Percentiles rank a stretch among this genome's conserved stretches.
Evolutionary conservation across 805 yeast genomes (phyloP).

Genomic region (Metschnikowia continentalis): DNA sequence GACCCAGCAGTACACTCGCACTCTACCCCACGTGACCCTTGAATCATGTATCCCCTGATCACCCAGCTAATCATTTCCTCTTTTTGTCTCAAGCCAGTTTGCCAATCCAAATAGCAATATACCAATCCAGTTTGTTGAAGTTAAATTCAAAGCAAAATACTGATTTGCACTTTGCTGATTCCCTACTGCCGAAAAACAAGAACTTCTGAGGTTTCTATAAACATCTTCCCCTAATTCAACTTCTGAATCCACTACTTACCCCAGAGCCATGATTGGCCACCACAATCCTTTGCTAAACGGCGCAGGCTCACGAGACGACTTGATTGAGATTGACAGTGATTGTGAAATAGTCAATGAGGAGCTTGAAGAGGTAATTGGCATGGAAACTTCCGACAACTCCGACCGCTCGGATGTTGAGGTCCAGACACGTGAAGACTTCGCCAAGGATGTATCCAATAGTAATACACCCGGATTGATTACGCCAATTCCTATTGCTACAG

Average conservation of each 20-base stretch:
- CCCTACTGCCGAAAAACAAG: not conserved
- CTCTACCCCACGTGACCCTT: not conserved
- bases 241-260: not conserved
- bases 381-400: slow-evolving; percentile 18
- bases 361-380: slow-evolving; percentile 10
- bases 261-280: slow-evolving; percentile 1
- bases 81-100: not conserved
- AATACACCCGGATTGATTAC: not conserved
- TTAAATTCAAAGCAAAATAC: not conserved
- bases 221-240: not conserved
- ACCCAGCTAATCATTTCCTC: not conserved
- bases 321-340: slow-evolving; percentile 9
- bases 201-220: not conserved
- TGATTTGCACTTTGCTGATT: not conserved
- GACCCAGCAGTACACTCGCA: not conserved
- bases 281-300: slow-evolving; percentile 1
- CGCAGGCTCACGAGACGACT: slow-evolving; percentile 5
- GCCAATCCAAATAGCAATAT: not conserved
- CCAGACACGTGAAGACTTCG: not conserved
- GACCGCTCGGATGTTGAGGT: slow-evolving; percentile 12
- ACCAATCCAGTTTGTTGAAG: not conserved
- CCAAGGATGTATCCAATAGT: not conserved
- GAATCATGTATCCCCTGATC: slow-evolving; percentile 1
- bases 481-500: slow-evolving; percentile 26
- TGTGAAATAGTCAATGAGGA: slow-evolving; percentile 5